Base-by-base conservation (phyloP, 345 rosid genomes). In the Citrus maxima region DNA sequence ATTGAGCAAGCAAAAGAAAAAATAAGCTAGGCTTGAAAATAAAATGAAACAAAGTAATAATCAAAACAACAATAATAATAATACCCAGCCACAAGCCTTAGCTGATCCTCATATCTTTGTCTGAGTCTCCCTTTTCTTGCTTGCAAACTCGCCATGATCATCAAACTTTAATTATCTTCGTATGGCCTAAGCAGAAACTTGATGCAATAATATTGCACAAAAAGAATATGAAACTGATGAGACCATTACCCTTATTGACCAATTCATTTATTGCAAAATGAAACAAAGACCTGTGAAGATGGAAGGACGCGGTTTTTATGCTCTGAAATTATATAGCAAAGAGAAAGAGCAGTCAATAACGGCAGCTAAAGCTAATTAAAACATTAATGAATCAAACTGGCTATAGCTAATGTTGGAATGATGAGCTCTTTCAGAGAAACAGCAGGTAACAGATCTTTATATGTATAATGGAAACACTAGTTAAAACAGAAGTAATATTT, bases 61-160 rank as follows among this genome's bases (percentile, higher is more conserved):
- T 8, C 0, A 37, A 6, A 7, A 37, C 40, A 37, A 38, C 42
- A 38, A 9, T 2, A 2, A 32, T 62, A 7, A 72, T 32, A 64
- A 37, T 85, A 86, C 91, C 91, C 91, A 21, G 91, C 80, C 0
- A 88, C 89, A 73, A 86, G 89, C 82, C 91, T 88, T 25, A 88
- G 77, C 27, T 83, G 85, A 76, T 80, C 86, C 58, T 81, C 75
- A 61, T 88, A 88, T 67, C 91, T 86, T 68, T 88, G 91, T 64
- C 74, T 84, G n/a, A 76, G 81, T 71, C 91, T 86, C 19, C 88
- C 91, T 34, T 81, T 85, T 75, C 90, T 66, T 19, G 88, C 90
- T 6, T 60, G 25, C 56, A 75, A 34, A 70, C 68, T 62, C 28
- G 87, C 73, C 90, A 87, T 87, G 77, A 27, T 16, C 30, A 27